These are phyloP conservation scores for Ogataea henricii DNA, from an alignment of 805 yeast genomes.

Conservation along the genomic window DNA sequence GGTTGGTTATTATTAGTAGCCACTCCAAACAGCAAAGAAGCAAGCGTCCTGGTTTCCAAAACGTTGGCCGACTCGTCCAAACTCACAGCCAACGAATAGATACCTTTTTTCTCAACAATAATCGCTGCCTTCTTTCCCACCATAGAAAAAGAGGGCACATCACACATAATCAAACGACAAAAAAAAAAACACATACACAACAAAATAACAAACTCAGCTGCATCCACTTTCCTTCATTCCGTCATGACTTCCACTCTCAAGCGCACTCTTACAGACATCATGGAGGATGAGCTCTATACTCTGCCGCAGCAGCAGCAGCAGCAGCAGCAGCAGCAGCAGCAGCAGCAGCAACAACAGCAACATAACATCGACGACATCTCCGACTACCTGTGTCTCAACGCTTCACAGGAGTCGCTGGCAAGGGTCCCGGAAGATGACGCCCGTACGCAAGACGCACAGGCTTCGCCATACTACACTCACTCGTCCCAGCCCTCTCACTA, in stretches of 20 bases:
- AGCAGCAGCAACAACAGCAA: conserved; percentile 1
- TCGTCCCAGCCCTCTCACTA: conserved; percentile 8
- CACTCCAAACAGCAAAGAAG: background rate
- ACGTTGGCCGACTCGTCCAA: background rate
- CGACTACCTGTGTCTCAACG: conserved; percentile 28
- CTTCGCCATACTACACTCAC: background rate
- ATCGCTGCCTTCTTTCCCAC: conserved; percentile 4
- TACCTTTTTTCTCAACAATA: conserved; percentile 7
- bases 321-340: no score
- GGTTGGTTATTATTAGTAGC: background rate
- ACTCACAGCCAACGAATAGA: background rate
- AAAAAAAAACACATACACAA: conserved; percentile 8
- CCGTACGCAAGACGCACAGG: background rate
- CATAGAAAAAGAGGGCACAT: conserved; percentile 8
- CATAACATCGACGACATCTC: conserved; percentile 23
- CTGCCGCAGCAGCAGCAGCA: conserved; percentile 18
- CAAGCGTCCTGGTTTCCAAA: background rate
- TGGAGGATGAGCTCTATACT: conserved; percentile 35
- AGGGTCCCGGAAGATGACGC: conserved; percentile 16
- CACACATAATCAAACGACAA: background rate
- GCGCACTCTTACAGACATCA: conserved; percentile 35
- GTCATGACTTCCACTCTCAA: conserved; percentile 32
- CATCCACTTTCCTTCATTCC: no score
- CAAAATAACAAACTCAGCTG: conserved; percentile 10
- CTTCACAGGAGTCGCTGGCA: conserved; percentile 30